These are phyloP conservation scores for Monosporascus ibericus DNA, from an alignment of 2,329 filamentous ascomycete genomes.

Conservation along the genomic window DNA sequence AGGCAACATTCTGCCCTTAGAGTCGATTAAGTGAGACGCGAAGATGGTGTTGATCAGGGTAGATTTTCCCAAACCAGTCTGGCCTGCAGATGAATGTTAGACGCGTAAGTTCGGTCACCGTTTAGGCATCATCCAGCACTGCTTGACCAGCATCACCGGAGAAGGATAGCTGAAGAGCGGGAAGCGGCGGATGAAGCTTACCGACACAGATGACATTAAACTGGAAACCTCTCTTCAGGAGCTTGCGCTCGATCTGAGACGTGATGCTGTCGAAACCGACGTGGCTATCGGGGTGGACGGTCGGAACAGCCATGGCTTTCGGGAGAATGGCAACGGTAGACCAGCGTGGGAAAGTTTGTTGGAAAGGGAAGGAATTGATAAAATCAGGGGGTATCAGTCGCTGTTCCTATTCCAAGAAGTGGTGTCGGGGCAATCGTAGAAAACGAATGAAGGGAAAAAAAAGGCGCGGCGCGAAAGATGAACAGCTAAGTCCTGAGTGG, in stretches of 20 bases:
- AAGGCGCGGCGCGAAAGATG: not conserved
- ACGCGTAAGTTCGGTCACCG: conserved; percentile 22
- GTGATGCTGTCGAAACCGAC: conserved; percentile 99
- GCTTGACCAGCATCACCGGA: not conserved
- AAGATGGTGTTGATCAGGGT: conserved; percentile 99
- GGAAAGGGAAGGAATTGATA: conserved; percentile 21
- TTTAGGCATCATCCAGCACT: not conserved
- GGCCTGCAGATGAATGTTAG: conserved; percentile 53
- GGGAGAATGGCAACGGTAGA: conserved; percentile 3
- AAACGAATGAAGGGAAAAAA: conserved; percentile 16
- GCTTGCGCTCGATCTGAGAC: conserved; percentile 98
- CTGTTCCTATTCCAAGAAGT: conserved; percentile 33
- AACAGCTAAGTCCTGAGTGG: conserved; percentile 3
- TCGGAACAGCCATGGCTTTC: conserved; percentile 59
- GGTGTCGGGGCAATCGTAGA: conserved; percentile 23
- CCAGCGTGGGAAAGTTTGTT: not conserved
- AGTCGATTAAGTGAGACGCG: conserved; percentile 97
- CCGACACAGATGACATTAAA: conserved; percentile 99
- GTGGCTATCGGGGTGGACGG: conserved; percentile 89
- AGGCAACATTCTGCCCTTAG: conserved; percentile 88
- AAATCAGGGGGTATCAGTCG: conserved; percentile 17
- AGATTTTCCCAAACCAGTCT: conserved; percentile 97
- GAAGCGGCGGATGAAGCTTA: conserved; percentile 45
- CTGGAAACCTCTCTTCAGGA: conserved; percentile 98
- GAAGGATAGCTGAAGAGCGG: not conserved